A percentile compares a stretch with the other conserved stretches of the same genome.
Evolutionary conservation across 495 filamentous ascomycete species (phyloP).

Genomic region (Acidomyces sp.): DNA sequence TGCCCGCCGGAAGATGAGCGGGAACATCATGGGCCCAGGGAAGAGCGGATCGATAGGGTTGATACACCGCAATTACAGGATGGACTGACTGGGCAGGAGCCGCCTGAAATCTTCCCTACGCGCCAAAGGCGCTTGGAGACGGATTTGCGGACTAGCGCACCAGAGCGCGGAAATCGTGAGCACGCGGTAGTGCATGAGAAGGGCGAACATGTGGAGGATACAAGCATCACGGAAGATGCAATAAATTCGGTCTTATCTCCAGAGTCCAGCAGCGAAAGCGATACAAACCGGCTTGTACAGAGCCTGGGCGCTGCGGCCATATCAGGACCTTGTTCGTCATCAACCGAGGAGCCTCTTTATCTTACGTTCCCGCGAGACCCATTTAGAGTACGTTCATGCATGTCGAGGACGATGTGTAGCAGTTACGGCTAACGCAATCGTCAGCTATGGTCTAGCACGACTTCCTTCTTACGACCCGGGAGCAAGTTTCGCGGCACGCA

Average conservation of each 20-base stretch:
- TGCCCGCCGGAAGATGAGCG: conserved; percentile 43
- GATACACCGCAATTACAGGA: too few relatives aligned
- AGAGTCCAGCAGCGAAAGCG: conserved; percentile 20
- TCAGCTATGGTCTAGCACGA: conserved; percentile 46
- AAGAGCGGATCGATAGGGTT: conserved; percentile 1
- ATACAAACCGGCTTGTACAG: conserved; percentile 8
- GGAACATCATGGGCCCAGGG: conserved; percentile 9
- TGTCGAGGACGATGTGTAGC: background rate
- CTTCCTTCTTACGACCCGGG: conserved; percentile 74
- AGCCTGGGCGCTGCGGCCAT: conserved; percentile 3
- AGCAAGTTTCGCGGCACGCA: conserved; percentile 85
- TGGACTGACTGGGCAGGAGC: too few relatives aligned
- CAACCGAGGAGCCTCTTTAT: conserved; percentile 4
- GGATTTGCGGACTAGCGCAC: conserved; percentile 1
- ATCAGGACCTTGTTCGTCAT: too few relatives aligned
- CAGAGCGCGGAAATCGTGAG: background rate
- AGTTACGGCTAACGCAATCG: conserved; percentile 13
- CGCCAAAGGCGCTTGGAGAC: too few relatives aligned
- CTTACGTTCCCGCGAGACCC: conserved; percentile 7
- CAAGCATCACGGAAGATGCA: conserved; percentile 21
- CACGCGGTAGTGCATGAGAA: conserved; percentile 10
- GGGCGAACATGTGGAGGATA: conserved; percentile 20
- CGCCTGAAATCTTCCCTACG: too few relatives aligned
- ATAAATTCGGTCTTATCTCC: conserved; percentile 24
- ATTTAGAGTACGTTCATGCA: conserved; percentile 7